Base-by-base conservation (phyloP, 1,284 basidiomycete species). In the Puccinia hordei region DNA sequence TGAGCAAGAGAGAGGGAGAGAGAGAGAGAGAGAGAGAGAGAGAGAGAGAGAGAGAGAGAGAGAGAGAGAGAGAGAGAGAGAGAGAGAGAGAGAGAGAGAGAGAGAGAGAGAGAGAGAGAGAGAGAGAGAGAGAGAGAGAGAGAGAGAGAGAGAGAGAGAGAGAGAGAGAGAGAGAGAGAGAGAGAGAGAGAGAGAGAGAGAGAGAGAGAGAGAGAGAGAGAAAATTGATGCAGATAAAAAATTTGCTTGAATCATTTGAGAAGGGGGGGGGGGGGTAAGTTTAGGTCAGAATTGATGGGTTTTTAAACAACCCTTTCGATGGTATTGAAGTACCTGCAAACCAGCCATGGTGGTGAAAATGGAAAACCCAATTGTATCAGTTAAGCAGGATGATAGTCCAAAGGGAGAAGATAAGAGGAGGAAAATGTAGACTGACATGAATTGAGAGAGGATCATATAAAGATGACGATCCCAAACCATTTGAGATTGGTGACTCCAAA, bases 381-480 rank as follows among this genome's bases (percentile, higher is more conserved):
- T n/a, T 15, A 35, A 66, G 35, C 38, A 33, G 35, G 9, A 35
- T 2, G 30, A 35, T 38, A 30, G 12, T 65, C 19, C 24, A 35
- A 63, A 24, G 63, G 12, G 27, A 41, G 61, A 41, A 41, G 30
- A 15, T 2, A 59, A 27, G 17, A 49, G 13, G n/a, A 24, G 44
- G 46, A 35, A 1, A 22, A 15, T 41, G 24, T 24, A 22, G 65
- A 93, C 90, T 94, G 94, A 97, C 91, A 97, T 92, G 84, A 96
- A 94, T 82, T 92, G 88, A 44, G 93, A 95, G 83, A 92, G 92
- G n/a, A 86, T 82, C 46, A 96, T 88, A 84, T 95, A 94, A 71
- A 95, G 86, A 89, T 91, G 93, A 69, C 95, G 89, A 87, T 95
- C 97, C 95, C 95, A 97, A 30, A 91, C 89, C 82, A 94, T 86